A percentile compares a stretch with the other conserved stretches of the same genome.
Evolutionary conservation across 1,284 basidiomycete genomes (phyloP).

Genomic region (Microbotryum violaceum): DNA sequence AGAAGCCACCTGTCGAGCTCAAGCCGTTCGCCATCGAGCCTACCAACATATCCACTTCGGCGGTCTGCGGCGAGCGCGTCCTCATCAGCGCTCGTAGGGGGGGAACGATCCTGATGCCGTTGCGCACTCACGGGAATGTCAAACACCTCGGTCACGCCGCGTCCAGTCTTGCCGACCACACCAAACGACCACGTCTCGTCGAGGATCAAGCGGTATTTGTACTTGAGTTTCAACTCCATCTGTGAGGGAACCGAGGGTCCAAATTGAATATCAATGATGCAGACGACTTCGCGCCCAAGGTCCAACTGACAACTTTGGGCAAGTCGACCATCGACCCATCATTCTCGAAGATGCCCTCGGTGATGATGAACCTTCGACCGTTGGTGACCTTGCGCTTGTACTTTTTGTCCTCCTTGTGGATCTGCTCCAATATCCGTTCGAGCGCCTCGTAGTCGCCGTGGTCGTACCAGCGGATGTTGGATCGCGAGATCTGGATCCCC

Average conservation of each 20-base stretch:
- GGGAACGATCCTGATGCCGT: background rate
- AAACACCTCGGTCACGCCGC: conserved; percentile 88
- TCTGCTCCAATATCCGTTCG: conserved; percentile 71
- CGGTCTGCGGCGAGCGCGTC: conserved; percentile 37
- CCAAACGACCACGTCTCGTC: conserved; percentile 94
- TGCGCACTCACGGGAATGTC: conserved; percentile 64
- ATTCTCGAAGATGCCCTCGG: conserved; percentile 93
- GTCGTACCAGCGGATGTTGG: conserved; percentile 88
- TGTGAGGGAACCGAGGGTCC: conserved; percentile 36
- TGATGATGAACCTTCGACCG: conserved; percentile 80
- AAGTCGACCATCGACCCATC: conserved; percentile 87
- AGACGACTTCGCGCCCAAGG: background rate
- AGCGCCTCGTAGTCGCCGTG: conserved; percentile 90
- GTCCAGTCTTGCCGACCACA: conserved; percentile 81
- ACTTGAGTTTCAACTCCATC: conserved; percentile 89
- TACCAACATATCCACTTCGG: conserved; percentile 50
- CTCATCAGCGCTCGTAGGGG: too few species aligned
- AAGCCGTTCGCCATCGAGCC: conserved; percentile 84
- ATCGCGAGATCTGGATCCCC: conserved; percentile 92
- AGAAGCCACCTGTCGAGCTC: conserved; percentile 84
- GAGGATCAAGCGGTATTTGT: conserved; percentile 90
- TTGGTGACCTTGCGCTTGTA: conserved; percentile 66
- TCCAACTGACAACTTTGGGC: conserved; percentile 66
- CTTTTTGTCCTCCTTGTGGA: conserved; percentile 82
- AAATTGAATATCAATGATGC: background rate